Evolutionary conservation across 805 yeast species (phyloP), one percentile per base, ranked within the genome.

Genomic region (Saccharomycopsis oosterbeekiorum): DNA sequence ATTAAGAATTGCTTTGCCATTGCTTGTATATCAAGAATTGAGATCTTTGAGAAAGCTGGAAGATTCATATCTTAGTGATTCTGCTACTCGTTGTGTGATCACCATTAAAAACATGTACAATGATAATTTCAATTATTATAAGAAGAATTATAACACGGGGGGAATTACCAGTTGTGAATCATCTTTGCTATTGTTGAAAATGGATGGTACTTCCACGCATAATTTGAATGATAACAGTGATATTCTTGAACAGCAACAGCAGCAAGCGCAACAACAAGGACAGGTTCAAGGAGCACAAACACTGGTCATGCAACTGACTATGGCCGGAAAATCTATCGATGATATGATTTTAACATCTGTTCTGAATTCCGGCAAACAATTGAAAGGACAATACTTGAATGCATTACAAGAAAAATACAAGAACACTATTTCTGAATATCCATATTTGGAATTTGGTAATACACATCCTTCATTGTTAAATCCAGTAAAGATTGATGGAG

Each of bases 21-120:
- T 88, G 62, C 84, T 88, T 19, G 89, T 88, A 5, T 88, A 87
- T 69, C 93, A 87, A 73, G 94, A 88, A 68, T 74, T 88, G 63
- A 73, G 93, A 67, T 84, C 89, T 6, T 73, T 88, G 64, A 74
- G 93, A 62, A 81, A 86, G 66, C 84, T 89, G 0, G 80, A 83
- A 17, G 94, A 88, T 69, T 85, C 84, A 1, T 81, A 86, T 3
- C 84, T 88, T 19, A 82, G 89, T 1, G 94, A 88, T 69, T 86
- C 91, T 1, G 93, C 93, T 0, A 86, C 93, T 0, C 74, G 96
- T 58, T 88, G 91, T 1, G 91, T 88, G 6, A 85, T 88, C 3
- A 85, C 87, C 6, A 78, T 86, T 50, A 76, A 92, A 63, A 91
- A 86, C 67, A 73, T 88, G 58, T 84, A 83, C 66, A 69, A 78